Conservation (phyloP, 306 rosid genomes). For the Lathyrus tuberosus region DNA sequence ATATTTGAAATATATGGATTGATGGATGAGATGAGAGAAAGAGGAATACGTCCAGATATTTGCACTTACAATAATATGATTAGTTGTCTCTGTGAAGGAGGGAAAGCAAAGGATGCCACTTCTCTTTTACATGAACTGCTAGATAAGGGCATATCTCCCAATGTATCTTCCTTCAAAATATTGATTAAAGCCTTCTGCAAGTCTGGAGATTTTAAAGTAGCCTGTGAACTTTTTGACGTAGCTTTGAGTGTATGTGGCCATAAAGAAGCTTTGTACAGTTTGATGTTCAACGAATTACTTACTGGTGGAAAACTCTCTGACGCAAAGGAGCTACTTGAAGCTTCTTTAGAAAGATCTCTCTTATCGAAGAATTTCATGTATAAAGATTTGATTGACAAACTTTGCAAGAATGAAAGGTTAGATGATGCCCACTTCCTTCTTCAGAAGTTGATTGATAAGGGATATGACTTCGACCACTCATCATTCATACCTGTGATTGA, state of each 20-base stretch:
- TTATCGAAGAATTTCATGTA: slow-evolving; percentile 64
- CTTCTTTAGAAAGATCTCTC: slow-evolving; percentile 66
- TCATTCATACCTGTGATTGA: slow-evolving; percentile 81
- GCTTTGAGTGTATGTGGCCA: slow-evolving; percentile 68
- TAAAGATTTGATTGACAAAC: slow-evolving; percentile 69
- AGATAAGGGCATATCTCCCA: slow-evolving; percentile 80
- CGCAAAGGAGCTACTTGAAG: slow-evolving; percentile 73
- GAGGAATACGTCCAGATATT: slow-evolving; percentile 69
- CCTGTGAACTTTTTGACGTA: slow-evolving; percentile 67
- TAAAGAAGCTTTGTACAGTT: slow-evolving; percentile 77
- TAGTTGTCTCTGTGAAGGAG: slow-evolving; percentile 76
- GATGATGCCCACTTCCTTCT: slow-evolving; percentile 73
- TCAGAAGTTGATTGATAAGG: slow-evolving; percentile 61
- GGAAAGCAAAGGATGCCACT: slow-evolving; percentile 71
- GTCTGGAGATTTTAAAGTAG: slow-evolving; percentile 64
- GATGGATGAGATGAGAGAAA: slow-evolving; percentile 94
- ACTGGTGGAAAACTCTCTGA: slow-evolving; percentile 62
- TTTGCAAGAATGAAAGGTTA: slow-evolving; percentile 71
- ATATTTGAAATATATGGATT: slow-evolving; percentile 89
- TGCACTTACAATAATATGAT: slow-evolving; percentile 77
- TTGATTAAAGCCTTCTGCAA: slow-evolving; percentile 75
- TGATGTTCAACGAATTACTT: slow-evolving; percentile 81
- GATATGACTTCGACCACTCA: slow-evolving; percentile 71
- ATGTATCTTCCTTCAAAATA: slow-evolving; percentile 70
- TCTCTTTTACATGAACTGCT: slow-evolving; percentile 87